Base-by-base conservation (phyloP, 1,139 yeast genomes). In the Saccharomyces pastorianus region DNA sequence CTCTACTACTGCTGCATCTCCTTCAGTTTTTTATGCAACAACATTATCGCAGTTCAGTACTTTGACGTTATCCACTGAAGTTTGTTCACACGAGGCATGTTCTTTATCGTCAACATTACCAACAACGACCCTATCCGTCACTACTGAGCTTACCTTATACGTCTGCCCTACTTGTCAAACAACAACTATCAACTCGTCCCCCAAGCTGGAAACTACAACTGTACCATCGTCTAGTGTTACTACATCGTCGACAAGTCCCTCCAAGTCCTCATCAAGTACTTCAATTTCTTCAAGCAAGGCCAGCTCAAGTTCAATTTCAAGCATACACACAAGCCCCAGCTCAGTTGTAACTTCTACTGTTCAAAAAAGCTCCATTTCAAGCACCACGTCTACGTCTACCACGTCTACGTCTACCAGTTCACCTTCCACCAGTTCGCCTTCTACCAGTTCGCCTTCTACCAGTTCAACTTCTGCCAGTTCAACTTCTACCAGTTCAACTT, bases 41-140 rank as follows among this genome's bases (percentile, higher is more conserved):
- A 38, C 44, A 6, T 38, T 38, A 38, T 38, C 44, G 7, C 9
- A 8, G 2, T 38, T 38, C 13, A 38, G 44, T 38, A 38, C 44
- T 3, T 38, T 38, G 25, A 38, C 44, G n/a, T 11, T 38, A 56
- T 91, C 98, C 47, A 91, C 98, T 2, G 96, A 87, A 28, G 90
- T 81, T 73, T 91, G 98, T 68, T 88, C 96, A 64, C 91, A 80
- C 11, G 96, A 85, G 67, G 86, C 95, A 62, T 90, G 87, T 64
- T 90, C 77, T 52, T 89, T 95, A 54, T 91, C 93, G 67, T 91
- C 97, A 59, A 89, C 46, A 9, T 20, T 50, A 17, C 42, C 53
- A 23, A 47, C 49, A 20, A 46, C 53, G 9, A 48, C 49, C 44
- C 23, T 53, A 8, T 48, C 51, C 4, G 44, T 50, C 4, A 44